phyloP scores from a whole-genome alignment of 768 basidiomycete species.

The Hygrophorus russula region DNA sequence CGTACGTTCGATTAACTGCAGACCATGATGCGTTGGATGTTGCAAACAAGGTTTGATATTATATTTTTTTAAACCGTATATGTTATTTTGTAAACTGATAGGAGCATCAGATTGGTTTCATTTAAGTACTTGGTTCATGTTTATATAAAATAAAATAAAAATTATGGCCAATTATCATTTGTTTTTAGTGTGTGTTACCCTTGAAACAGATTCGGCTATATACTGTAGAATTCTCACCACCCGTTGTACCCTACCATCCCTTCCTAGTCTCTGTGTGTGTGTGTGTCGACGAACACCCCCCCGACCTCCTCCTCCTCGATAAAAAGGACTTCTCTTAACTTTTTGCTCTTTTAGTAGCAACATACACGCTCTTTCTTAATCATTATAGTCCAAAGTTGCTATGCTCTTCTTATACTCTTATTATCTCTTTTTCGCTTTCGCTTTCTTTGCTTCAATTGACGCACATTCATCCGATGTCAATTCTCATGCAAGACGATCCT shows the following conservation, averaged over 20 bases:
- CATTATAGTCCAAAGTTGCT: background rate
- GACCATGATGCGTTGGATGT: conserved; percentile 96
- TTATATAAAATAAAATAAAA: too few species aligned
- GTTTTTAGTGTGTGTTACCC: too few species aligned
- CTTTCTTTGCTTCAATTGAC: conserved; percentile 15
- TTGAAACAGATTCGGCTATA: too few species aligned
- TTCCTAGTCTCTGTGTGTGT: background rate
- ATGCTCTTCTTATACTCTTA: conserved; percentile 18
- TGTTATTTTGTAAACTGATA: background rate
- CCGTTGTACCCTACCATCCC: background rate
- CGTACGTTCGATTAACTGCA: conserved; percentile 90
- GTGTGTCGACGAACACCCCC: background rate
- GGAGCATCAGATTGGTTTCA: conserved; percentile 77
- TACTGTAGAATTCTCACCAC: too few species aligned
- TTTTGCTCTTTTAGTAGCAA: conserved; percentile 4
- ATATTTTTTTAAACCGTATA: background rate
- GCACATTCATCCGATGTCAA: conserved; percentile 28
- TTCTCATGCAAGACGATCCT: conserved; percentile 23
- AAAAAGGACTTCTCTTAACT: background rate
- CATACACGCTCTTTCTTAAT: conserved; percentile 28
- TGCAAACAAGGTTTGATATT: conserved; percentile 76
- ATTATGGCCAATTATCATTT: too few species aligned
- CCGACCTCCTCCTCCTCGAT: too few species aligned
- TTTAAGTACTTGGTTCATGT: conserved; percentile 33
- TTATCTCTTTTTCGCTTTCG: conserved; percentile 16